Percentiles rank a stretch among this genome's conserved stretches.
These are phyloP conservation scores for Blastobotrys apis DNA, from an alignment of 1,139 yeast genomes.

Conservation along the genomic window DNA sequence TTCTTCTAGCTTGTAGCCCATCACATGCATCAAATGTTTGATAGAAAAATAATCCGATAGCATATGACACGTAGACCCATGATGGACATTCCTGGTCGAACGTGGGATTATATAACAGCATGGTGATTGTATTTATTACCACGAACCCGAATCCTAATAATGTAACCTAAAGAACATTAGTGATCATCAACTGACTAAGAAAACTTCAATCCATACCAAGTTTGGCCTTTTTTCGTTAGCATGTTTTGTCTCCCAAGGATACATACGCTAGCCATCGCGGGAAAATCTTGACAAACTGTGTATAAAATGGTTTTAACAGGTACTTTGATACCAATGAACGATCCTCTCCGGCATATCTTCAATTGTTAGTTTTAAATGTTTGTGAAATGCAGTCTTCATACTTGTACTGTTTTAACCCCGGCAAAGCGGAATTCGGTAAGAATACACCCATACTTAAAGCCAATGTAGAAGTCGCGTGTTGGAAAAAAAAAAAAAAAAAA, in stretches of 20 bases:
- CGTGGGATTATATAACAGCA: conserved; percentile 70
- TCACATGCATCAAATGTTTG: conserved; percentile 97
- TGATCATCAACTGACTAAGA: neutral
- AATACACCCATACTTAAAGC: conserved; percentile 82
- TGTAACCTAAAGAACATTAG: conserved; percentile 75
- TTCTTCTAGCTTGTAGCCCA: conserved; percentile 87
- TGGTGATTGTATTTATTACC: conserved; percentile 56
- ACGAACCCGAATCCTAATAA: conserved; percentile 72
- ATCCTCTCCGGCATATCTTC: conserved; percentile 65
- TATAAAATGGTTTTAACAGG: conserved; percentile 70
- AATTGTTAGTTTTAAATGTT: neutral
- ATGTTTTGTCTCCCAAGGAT: neutral
- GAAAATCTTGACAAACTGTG: conserved; percentile 62
- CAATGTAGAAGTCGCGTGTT: neutral
- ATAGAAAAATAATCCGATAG: conserved; percentile 79
- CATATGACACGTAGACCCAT: conserved; percentile 80
- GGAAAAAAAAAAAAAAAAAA: no score
- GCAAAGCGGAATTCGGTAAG: conserved; percentile 56
- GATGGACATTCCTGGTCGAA: conserved; percentile 57
- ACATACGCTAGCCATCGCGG: conserved; percentile 71
- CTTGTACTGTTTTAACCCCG: conserved; percentile 63
- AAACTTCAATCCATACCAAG: conserved; percentile 19
- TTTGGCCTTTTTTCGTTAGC: conserved; percentile 20
- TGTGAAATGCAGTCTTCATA: conserved; percentile 36
- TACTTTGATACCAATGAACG: conserved; percentile 72